Base-by-base conservation (phyloP, 352 stramenopile genomes). In the Pythium sp. region DNA sequence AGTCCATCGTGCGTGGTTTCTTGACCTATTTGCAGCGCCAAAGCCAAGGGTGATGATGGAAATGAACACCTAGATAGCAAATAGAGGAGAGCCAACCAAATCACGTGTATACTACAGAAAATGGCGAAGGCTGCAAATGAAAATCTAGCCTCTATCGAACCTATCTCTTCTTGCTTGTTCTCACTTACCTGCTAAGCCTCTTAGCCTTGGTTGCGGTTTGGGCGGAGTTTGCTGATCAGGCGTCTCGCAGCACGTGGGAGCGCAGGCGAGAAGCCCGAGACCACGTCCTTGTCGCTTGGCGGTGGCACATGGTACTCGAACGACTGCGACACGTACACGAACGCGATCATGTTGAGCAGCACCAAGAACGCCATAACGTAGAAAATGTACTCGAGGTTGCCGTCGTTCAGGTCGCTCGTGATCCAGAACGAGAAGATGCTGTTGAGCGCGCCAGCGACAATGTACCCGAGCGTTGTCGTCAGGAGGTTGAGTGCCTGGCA, bases 371-470 rank as follows among this genome's bases (percentile, higher is more conserved):
- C 87, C 76, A 95, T 76, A 69, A 94, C 76, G 71, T 83, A 95
- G 75, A 93, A 98, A 64, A 97, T 97, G 59, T 87, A 81, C 76
- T 98, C 92, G 34, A 98, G 78, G 38, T 93, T 78, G 54, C 93
- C 93, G 36, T 95, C 72, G 77, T 98, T 97, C 49, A 98, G 71
- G 69, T 98, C 82, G 53, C 79, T 93, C 32, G 93, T 87, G 67
- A 98, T 68, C 92, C 92, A 97, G 71, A 95, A 91, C 24, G 88
- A 94, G 67, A 96, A 94, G 59, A 94, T 89, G 71, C 86, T 95
- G 77, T 95, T 95, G 55, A 95, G 71, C 2, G 81, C 87, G 1
- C 85, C 88, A 1, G 82, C 79, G 22, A 95, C 86, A 57, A 97
- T 93, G 67, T 86, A 95, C 3, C 91, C 91, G 26, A 98, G 78